Evolutionary conservation across 768 basidiomycete genomes (phyloP), one percentile per base, ranked within the genome.

Genomic region (Tricholoma saponaceum): DNA sequence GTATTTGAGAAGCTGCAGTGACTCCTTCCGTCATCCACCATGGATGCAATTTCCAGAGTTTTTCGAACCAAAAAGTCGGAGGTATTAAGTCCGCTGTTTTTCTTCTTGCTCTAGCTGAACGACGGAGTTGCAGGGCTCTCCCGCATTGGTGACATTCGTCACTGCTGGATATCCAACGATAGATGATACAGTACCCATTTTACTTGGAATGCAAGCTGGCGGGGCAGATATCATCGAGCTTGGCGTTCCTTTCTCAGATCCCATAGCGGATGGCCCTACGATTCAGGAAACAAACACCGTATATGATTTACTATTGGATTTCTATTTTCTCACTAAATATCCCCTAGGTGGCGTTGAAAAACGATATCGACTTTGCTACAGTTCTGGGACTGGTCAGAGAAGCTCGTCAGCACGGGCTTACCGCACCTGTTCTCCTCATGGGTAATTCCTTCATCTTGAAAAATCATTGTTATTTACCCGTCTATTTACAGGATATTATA

Each of bases 241-340:
- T 16, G 96, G 96, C 16, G 82, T 98, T 26, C 94, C 95, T 0
- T 98, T 96, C 77, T 95, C 92, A 54, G 96, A 98, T 75, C 96
- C 95, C 18, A 92, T 94, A 63, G 95, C 94, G 2, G 96, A 99
- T 73, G 96, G 96, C 0, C 92, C 91, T 23, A 86, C 85, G 3
- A 97, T 99, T 60, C 96, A 99, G 68, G 89, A 88, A 60, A 82
- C 91, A 12, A 98, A 98, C 70, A 91, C 89, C n/a, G 96, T 94
- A 59, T 61, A n/a, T 22, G 28, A 20, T 50, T 33, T 43, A 46
- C 37, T 12, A 51, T 39, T 22, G 3, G 22, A 14, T n/a, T 51
- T 18, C 8, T 32, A 16, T 28, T n/a, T 18, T 33, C 25, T 22
- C 23, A 26, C 35, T 55, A 66, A 12, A 69, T 55, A 14, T 51